Percentiles rank a stretch among this genome's conserved stretches.
Conservation (phyloP, 2,329 filamentous ascomycete species). For the Coccinonectria pachysandricola region DNA sequence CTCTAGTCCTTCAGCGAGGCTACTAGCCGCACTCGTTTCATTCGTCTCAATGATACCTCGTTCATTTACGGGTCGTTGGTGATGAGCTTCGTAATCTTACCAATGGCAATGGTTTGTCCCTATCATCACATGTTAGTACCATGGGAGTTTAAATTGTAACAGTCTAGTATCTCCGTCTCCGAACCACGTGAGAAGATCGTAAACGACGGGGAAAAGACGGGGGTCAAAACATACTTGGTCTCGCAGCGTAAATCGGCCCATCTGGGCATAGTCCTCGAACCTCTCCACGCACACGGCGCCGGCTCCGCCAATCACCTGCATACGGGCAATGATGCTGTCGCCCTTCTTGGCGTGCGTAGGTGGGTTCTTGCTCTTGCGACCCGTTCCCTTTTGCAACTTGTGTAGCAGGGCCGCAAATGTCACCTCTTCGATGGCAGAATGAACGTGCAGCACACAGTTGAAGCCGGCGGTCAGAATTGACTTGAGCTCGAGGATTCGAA, state of each 20-base stretch:
- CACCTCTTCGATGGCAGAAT: slow-evolving; percentile 95
- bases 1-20: too few species aligned
- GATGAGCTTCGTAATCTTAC: slow-evolving; percentile 91
- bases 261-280: slow-evolving; percentile 92
- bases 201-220: slow-evolving; percentile 3
- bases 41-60: too few species aligned
- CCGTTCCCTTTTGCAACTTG: slow-evolving; percentile 90
- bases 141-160: slow-evolving; percentile 6
- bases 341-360: slow-evolving; percentile 81
- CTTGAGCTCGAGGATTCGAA: slow-evolving; percentile 89
- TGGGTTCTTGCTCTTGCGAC: slow-evolving; percentile 83
- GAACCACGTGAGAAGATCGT: slow-evolving; percentile 1
- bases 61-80: slow-evolving; percentile 24
- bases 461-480: slow-evolving; percentile 89
- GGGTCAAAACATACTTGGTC: slow-evolving; percentile 55
- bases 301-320: slow-evolving; percentile 78
- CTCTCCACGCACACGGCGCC: slow-evolving; percentile 85
- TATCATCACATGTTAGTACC: slow-evolving; percentile 32
- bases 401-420: slow-evolving; percentile 82
- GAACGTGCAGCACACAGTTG: slow-evolving; percentile 95
- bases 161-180: slow-evolving; percentile 3
- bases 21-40: too few species aligned
- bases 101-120: slow-evolving; percentile 98
- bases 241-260: slow-evolving; percentile 82
- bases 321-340: slow-evolving; percentile 78